A percentile compares a stretch with the other conserved stretches of the same genome.
These are phyloP conservation scores for Lepidium didymum DNA, from an alignment of 345 rosid genomes.

Conservation along the genomic window DNA sequence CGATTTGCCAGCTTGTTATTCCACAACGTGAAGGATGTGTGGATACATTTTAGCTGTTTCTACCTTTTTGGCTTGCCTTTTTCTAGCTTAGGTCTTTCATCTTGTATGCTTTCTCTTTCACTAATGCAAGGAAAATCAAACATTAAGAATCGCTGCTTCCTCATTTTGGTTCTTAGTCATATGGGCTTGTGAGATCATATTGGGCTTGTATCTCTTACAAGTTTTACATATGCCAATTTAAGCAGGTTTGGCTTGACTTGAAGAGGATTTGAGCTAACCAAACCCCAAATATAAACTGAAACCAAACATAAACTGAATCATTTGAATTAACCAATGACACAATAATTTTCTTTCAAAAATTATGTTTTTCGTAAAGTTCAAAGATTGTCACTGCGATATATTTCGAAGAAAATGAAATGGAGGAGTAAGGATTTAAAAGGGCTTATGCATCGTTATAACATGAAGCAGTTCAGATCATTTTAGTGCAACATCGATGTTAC, in stretches of 20 bases:
- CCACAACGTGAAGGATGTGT: conserved; percentile 13
- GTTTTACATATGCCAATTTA: background rate
- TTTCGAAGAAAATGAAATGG: no score
- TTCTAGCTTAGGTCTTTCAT: conserved; percentile 3
- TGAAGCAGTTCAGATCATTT: background rate
- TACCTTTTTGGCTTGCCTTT: conserved; percentile 5
- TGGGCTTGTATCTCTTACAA: no score
- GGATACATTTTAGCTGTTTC: background rate
- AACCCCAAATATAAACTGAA: background rate
- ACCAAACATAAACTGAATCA: no score
- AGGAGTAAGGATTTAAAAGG: no score
- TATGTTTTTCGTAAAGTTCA: no score
- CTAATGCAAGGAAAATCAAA: conserved; percentile 1
- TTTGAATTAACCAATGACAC: background rate
- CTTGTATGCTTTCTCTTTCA: conserved; percentile 8
- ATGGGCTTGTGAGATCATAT: no score
- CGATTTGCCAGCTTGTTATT: conserved; percentile 18
- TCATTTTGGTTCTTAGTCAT: background rate
- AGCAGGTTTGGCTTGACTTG: background rate
- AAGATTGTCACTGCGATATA: background rate
- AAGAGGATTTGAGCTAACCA: background rate
- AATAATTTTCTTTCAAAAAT: background rate
- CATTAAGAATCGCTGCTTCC: background rate
- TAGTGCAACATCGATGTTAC: background rate
- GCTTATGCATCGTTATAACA: no score